phyloP scores from a whole-genome alignment of 208 protist species.

The Phytomonas sp. region DNA sequence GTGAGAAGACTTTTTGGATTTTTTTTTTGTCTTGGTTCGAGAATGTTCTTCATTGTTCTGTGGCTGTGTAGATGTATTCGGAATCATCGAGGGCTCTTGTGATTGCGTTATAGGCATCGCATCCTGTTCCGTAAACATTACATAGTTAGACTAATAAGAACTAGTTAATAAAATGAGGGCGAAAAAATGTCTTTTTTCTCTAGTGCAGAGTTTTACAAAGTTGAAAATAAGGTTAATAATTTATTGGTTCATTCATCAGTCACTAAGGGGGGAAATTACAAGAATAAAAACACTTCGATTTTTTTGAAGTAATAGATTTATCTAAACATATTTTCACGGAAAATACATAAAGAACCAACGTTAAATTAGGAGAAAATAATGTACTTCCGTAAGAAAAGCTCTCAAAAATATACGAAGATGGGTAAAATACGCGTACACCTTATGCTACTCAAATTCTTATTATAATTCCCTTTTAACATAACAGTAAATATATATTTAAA shows the following conservation, averaged over 20 bases:
- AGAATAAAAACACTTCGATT: slow-evolving; percentile 10
- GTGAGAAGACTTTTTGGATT: not conserved
- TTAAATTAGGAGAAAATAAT: slow-evolving; percentile 13
- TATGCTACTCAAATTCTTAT: not conserved
- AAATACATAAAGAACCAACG: slow-evolving; percentile 17
- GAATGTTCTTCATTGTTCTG: not conserved
- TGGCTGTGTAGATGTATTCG: not conserved
- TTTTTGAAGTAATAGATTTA: not conserved
- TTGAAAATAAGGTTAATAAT: not conserved
- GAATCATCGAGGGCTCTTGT: not conserved
- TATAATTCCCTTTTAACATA: not conserved
- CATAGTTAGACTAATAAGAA: not conserved
- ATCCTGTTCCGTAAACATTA: not conserved
- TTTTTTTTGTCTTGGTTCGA: not conserved
- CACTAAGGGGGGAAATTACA: not conserved
- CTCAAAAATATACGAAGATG: not conserved
- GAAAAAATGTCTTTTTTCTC: not conserved
- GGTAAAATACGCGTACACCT: not conserved
- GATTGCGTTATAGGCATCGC: not conserved
- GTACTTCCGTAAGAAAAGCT: not conserved
- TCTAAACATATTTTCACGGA: not conserved
- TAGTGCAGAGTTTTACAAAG: not conserved
- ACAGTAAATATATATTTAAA: not conserved
- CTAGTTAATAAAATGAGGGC: slow-evolving; percentile 2
- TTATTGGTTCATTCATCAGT: not conserved